These are phyloP conservation scores for Suhomyces sp. DNA, from an alignment of 805 yeast genomes.

Conservation along the genomic window DNA sequence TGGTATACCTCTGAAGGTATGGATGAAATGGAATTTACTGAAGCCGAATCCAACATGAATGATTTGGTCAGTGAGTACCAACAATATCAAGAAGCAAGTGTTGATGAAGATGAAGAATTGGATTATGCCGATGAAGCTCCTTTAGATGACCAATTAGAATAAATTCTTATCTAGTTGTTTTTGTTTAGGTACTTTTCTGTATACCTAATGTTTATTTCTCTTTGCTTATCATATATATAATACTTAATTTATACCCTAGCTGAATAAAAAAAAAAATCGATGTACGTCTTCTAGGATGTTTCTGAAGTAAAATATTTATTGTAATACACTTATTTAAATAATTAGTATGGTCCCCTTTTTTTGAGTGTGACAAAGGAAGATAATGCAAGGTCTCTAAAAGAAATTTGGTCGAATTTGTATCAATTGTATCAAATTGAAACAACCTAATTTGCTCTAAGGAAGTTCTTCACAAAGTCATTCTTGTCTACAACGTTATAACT, in stretches of 20 bases:
- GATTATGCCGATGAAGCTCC: conserved; percentile 68
- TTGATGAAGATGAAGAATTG: conserved; percentile 72
- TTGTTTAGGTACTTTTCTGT: neutral
- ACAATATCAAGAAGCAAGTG: conserved; percentile 83
- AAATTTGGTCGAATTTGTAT: neutral
- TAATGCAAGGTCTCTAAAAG: neutral
- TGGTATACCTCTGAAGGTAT: conserved; percentile 96
- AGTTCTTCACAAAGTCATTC: conserved; percentile 67
- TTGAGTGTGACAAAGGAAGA: neutral
- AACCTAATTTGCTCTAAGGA: conserved; percentile 57
- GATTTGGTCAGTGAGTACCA: conserved; percentile 87
- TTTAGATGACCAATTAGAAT: conserved; percentile 50
- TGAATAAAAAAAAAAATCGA: neutral
- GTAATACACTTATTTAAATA: neutral
- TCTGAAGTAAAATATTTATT: neutral
- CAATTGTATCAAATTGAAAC: neutral
- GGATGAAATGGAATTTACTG: conserved; percentile 93
- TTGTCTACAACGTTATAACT: conserved; percentile 53
- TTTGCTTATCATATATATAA: conserved; percentile 12
- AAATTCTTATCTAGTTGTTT: conserved; percentile 10
- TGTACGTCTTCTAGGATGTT: neutral
- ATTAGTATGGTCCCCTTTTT: neutral
- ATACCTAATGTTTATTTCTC: conserved; percentile 7
- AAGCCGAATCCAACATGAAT: conserved; percentile 88
- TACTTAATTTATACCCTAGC: conserved; percentile 8